Base-by-base conservation (phyloP, 495 filamentous ascomycete genomes). In the Trichoderma reesei region DNA sequence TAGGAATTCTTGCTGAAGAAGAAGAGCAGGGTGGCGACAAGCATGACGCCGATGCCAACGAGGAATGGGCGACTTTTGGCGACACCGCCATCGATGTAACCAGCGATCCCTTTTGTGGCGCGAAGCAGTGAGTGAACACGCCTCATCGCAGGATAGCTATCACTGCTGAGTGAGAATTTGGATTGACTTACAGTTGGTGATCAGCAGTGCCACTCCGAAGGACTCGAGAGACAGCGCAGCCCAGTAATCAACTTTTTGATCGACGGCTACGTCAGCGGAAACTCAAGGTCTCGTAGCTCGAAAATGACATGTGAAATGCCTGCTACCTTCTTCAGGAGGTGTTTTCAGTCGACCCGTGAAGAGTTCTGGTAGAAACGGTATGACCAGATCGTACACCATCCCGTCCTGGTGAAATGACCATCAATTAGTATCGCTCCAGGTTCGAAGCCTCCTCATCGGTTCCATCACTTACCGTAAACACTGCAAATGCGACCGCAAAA, bases 291-390 rank as follows among this genome's bases (percentile, higher is more conserved):
- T 31, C 26, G 26, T 2, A 9, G 51, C 9, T 56, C 26, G 26
- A 26, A 26, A 34, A 16, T 34, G 51, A 34, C 9, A 16, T 4
- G 8, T 3, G 11, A 26, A 26, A 1, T 26, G 20, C 3, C 16
- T 33, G 7, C 26, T 33, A 56, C 51, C 51, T 14, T 56, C 51
- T 33, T 56, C 51, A 33, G 51, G 51, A 33, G 20, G 51, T 34
- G 51, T 56, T 26, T 34, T 56, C 11, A 56, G 26, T 14, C 51
- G 51, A 16, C 51, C 31, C 18, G 51, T 56, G 51, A 56, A 56
- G 51, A 56, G 51, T 26, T 56, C 51, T 18, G 51, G 51, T 56
- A 56, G 26, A n/a, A 56, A 56, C 8, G 51, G 51, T 56, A 56
- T 56, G 6, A 56, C 51, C 10, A 56, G 11, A 34, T 56, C 51